These are phyloP conservation scores for Chlorella sp. DNA, from an alignment of 139 green algal genomes.

Conservation along the genomic window DNA sequence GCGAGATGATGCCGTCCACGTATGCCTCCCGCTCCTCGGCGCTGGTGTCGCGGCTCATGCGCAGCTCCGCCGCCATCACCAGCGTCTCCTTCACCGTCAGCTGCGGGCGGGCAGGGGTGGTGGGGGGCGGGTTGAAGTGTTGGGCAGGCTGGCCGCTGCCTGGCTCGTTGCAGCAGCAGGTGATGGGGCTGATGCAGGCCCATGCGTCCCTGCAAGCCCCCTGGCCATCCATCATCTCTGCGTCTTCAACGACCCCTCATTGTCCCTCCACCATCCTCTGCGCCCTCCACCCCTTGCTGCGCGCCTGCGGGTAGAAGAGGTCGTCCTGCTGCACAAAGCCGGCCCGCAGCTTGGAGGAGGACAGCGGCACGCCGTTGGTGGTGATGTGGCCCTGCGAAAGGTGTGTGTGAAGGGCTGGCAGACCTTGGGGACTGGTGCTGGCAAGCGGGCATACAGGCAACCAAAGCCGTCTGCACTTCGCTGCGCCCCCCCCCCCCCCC, in stretches of 20 bases:
- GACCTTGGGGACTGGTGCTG: no score
- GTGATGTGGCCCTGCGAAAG: conserved; percentile 31
- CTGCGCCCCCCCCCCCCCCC: no score
- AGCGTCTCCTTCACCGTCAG: conserved; percentile 76
- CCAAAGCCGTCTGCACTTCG: no score
- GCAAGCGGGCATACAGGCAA: not conserved
- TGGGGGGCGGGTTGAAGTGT: no score
- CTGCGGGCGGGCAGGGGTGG: not conserved
- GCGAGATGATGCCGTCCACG: conserved; percentile 73
- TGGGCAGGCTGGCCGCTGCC: not conserved
- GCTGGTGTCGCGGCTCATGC: conserved; percentile 49
- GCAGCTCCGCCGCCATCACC: conserved; percentile 76
- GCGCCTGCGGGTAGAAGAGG: conserved; percentile 85
- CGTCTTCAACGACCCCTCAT: no score
- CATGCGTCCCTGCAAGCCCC: no score
- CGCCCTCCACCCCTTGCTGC: no score
- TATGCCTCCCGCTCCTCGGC: conserved; percentile 36
- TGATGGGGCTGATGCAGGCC: no score
- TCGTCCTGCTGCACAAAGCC: conserved; percentile 95
- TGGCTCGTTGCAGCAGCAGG: no score
- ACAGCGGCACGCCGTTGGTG: conserved; percentile 51
- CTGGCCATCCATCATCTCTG: no score
- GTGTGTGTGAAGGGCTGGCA: not conserved
- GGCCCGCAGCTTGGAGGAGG: not conserved
- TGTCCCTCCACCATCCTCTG: no score